A percentile compares a stretch with the other conserved stretches of the same genome.
Conservation (phyloP, 2,329 filamentous ascomycete genomes). For the Talaromyces sp. region DNA sequence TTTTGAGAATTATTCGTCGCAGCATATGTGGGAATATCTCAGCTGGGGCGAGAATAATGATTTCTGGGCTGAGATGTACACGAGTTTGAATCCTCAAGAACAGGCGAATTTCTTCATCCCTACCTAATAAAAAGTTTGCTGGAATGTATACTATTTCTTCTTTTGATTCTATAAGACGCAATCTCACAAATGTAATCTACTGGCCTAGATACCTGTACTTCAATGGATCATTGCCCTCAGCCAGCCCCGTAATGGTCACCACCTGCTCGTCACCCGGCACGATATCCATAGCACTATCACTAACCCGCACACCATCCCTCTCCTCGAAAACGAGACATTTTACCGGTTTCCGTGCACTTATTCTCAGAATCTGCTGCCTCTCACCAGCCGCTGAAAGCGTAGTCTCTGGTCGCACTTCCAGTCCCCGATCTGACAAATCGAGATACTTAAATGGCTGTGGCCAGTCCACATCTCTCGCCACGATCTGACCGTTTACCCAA, state of each 20-base stretch:
- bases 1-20: slow-evolving; percentile 55
- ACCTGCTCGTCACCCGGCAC: slow-evolving; percentile 50
- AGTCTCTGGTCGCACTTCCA: slow-evolving; percentile 1
- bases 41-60: slow-evolving; percentile 51
- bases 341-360: slow-evolving; percentile 35
- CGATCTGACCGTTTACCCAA: slow-evolving; percentile 49
- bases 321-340: slow-evolving; percentile 62
- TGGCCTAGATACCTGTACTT: slow-evolving; percentile 15
- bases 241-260: slow-evolving; percentile 4
- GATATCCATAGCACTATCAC: slow-evolving; percentile 57
- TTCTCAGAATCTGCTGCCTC: neutral
- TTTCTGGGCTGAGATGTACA: slow-evolving; percentile 41
- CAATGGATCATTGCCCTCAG: slow-evolving; percentile 2
- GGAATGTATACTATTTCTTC: neutral
- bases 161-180: slow-evolving; percentile 20
- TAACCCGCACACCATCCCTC: slow-evolving; percentile 51
- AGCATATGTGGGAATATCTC: slow-evolving; percentile 56
- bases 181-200: slow-evolving; percentile 15
- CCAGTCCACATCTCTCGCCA: slow-evolving; percentile 58
- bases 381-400: neutral
- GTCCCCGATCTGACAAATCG: slow-evolving; percentile 11
- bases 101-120: slow-evolving; percentile 49
- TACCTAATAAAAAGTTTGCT: neutral
- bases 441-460: slow-evolving; percentile 54
- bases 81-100: slow-evolving; percentile 24